Base-by-base conservation (phyloP, 441 rosid species). In the Arabidopsis lyrata region DNA sequence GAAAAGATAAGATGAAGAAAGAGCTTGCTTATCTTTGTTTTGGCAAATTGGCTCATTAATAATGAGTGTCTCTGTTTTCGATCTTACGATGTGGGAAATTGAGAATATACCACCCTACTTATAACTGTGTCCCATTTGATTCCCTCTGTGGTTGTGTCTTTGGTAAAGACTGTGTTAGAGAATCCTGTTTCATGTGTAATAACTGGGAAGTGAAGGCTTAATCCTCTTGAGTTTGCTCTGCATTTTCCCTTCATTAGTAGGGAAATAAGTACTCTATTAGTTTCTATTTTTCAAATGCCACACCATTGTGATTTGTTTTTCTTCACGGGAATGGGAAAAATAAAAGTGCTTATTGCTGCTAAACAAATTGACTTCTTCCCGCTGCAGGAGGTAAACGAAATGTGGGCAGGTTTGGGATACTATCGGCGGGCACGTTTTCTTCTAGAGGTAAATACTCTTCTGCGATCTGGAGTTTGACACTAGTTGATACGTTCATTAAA, bases 361-460 rank as follows among this genome's bases (percentile, higher is more conserved):
- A 45, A 52, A n/a, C 12, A 52, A 66, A 59, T 14, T 60, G 58
- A 70, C 15, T 68, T 7, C 4, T 42, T 59, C 24, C 14, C 58
- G 65, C 57, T 76, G 79, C 86, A 94, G 97, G 97, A 94, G 81
- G 97, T 91, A 75, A 94, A 94, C 70, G 90, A 94, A 75, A 87
- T 91, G 92, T 94, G 97, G 97, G 98, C 97, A 36, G 97, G 98
- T 53, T 78, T 91, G 72, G 97, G 97, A 9, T 94, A 91, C 80
- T 94, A 94, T 59, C 83, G 98, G 78, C 85, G 97, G 39, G 97
- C 95, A 16, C 95, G 98, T 67, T 94, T 90, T 81, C 87, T 91
- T 42, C 79, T 88, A 66, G 93, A 94, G 93, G 97, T 94, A 70
- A 75, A 36, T 52, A 22, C 53, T 34, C 47, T 59, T 76, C 20